Conservation (phyloP, 306 rosid genomes). For the Prinsepia uniflora region DNA sequence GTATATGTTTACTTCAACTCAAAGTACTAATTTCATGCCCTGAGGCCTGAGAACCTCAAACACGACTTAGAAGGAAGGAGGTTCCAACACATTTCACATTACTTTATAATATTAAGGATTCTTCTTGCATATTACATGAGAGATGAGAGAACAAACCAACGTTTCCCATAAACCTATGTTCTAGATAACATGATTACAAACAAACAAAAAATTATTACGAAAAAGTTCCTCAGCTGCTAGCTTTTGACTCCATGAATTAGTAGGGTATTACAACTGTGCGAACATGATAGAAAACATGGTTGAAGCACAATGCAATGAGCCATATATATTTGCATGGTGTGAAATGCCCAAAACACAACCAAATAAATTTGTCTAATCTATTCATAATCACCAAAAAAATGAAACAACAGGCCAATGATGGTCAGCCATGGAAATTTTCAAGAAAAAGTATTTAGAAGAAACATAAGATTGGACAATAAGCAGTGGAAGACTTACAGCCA, state of each 20-base stretch:
- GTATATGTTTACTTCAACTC: neutral
- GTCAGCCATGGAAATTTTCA: neutral
- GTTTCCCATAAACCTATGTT: neutral
- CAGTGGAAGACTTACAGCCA: slow-evolving; percentile 71
- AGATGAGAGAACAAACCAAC: neutral
- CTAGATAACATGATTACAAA: neutral
- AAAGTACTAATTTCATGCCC: neutral
- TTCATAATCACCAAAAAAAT: no score
- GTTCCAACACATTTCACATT: slow-evolving; percentile 7
- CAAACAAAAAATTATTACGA: neutral
- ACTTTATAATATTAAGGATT: neutral
- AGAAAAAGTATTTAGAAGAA: neutral
- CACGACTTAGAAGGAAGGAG: neutral
- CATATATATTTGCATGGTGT: neutral
- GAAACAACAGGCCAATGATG: neutral
- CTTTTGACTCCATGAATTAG: neutral
- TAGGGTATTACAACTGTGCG: neutral
- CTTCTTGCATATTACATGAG: neutral
- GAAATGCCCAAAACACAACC: neutral
- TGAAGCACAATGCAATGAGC: neutral
- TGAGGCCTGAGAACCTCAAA: neutral
- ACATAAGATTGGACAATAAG: neutral
- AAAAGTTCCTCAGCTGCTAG: neutral
- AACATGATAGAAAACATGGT: neutral
- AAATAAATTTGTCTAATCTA: neutral